Evolutionary conservation across 75 land plant species (phyloP).

Genomic region (Pinus taeda): DNA sequence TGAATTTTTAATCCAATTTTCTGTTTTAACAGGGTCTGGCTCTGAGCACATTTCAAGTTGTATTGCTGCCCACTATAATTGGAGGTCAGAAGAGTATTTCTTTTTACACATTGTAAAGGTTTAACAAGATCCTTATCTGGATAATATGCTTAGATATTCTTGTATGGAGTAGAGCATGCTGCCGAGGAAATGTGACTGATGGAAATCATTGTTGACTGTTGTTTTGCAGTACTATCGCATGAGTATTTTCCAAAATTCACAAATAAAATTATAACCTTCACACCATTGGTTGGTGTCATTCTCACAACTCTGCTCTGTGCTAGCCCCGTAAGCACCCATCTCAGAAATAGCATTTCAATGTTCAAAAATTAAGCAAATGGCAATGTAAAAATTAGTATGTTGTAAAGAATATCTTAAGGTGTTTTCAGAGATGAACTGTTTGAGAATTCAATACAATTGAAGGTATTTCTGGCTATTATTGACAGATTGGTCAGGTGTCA

Average conservation of each 20-base stretch:
- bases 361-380: not conserved
- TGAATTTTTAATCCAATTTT: not conserved
- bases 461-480: constrained; percentile 1
- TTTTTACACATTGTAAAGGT: not conserved
- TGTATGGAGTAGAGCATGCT: not conserved
- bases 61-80: constrained; percentile 84
- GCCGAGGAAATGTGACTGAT: not conserved
- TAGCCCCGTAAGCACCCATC: constrained; percentile 68
- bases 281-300: constrained; percentile 93
- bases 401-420: too few species aligned
- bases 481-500: constrained; percentile 92
- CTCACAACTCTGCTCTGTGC: constrained; percentile 95
- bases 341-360: not conserved
- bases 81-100: constrained; percentile 49
- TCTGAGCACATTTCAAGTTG: constrained; percentile 94
- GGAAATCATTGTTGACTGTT: not conserved
- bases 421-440: not conserved
- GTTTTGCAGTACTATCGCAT: constrained; percentile 61
- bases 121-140: not conserved
- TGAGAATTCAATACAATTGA: not conserved
- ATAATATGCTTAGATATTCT: not conserved
- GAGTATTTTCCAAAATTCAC: constrained; percentile 91
- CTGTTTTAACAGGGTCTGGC: constrained; percentile 70
- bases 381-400: not conserved
- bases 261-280: constrained; percentile 66